These are phyloP conservation scores for Emmonsia crescens DNA, from an alignment of 2,329 filamentous ascomycete species.

Conservation along the genomic window DNA sequence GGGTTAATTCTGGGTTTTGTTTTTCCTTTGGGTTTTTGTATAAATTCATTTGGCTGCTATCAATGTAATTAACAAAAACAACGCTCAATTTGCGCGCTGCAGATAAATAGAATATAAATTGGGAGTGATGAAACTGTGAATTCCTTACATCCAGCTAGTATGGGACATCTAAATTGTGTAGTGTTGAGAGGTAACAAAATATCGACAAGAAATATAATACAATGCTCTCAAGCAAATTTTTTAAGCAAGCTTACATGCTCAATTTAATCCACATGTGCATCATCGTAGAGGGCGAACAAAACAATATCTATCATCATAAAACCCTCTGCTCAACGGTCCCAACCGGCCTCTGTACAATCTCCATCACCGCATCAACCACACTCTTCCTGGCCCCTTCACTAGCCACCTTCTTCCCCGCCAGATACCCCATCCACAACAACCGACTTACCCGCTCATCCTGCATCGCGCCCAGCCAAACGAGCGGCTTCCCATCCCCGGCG, in stretches of 20 bases:
- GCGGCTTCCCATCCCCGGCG: constrained; percentile 35
- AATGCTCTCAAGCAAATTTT: neutral
- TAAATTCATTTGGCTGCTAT: neutral
- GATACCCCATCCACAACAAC: constrained; percentile 79
- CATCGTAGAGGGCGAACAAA: neutral
- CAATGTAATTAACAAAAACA: neutral
- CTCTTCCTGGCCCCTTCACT: constrained; percentile 70
- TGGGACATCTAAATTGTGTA: neutral
- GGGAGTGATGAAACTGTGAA: neutral
- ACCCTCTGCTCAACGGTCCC: constrained; percentile 80
- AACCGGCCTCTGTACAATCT: constrained; percentile 75
- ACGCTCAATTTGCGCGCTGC: neutral
- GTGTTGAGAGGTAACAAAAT: neutral
- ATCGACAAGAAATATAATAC: neutral
- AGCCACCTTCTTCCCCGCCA: constrained; percentile 76
- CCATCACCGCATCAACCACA: constrained; percentile 78
- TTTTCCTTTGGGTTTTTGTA: neutral
- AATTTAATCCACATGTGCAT: neutral
- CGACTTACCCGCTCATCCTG: constrained; percentile 69
- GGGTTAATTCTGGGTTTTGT: neutral
- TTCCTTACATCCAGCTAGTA: neutral
- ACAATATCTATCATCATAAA: neutral
- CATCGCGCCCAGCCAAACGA: constrained; percentile 58
- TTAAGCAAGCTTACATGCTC: neutral
- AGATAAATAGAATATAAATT: neutral